These are phyloP conservation scores for Boletales sp. DNA, from an alignment of 768 basidiomycete genomes.

Conservation along the genomic window DNA sequence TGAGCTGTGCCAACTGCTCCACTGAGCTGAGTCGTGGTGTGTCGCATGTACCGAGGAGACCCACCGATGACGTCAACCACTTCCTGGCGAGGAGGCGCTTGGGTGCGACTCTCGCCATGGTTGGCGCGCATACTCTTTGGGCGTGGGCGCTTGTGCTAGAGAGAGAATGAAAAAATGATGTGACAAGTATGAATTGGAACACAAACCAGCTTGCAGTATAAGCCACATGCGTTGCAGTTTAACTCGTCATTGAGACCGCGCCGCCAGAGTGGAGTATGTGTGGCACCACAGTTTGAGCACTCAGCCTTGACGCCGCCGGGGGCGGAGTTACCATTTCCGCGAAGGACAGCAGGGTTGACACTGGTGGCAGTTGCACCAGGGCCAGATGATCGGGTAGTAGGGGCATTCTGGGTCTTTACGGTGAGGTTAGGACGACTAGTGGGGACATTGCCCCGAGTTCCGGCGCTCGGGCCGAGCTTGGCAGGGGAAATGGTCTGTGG, in stretches of 20 bases:
- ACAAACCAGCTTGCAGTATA: conserved; percentile 82
- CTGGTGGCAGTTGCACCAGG: conserved; percentile 65
- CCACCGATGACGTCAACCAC: conserved; percentile 70
- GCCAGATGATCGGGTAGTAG: conserved; percentile 50
- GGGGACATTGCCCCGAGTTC: conserved; percentile 44
- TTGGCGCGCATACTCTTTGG: conserved; percentile 84
- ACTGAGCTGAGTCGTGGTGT: conserved; percentile 25
- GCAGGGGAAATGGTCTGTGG: conserved; percentile 58
- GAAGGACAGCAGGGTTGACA: conserved; percentile 43
- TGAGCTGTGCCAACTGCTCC: conserved; percentile 51
- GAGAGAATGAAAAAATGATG: background rate
- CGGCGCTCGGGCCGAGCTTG: conserved; percentile 53
- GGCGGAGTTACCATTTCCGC: conserved; percentile 35
- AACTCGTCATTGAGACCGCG: conserved; percentile 84
- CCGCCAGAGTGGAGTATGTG: conserved; percentile 85
- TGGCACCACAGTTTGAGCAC: conserved; percentile 86
- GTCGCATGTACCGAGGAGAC: conserved; percentile 33
- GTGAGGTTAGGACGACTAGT: conserved; percentile 56
- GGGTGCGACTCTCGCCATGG: conserved; percentile 68
- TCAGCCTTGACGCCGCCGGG: conserved; percentile 71
- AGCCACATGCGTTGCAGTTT: conserved; percentile 85
- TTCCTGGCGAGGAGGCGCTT: conserved; percentile 62
- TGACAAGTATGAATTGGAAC: background rate
- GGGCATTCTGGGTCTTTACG: conserved; percentile 49
- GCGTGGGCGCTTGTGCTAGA: conserved; percentile 80